Percentiles rank a stretch among this genome's conserved stretches.
phyloP scores from a whole-genome alignment of 2,329 filamentous ascomycete species.

The Trichoderma sp. region DNA sequence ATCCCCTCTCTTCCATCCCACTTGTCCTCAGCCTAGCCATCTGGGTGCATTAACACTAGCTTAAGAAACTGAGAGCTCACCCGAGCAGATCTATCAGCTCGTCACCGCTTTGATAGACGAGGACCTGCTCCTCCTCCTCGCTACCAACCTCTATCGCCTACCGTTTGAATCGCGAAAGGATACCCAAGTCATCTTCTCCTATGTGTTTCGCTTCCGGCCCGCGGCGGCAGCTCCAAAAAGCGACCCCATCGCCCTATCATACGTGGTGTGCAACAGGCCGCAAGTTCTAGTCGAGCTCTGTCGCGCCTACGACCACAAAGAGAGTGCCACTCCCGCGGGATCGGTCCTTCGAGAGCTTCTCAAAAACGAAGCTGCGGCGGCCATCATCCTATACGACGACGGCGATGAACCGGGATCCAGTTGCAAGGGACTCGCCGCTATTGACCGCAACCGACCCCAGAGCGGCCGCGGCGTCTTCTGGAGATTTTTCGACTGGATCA shows the following conservation, averaged over 20 bases:
- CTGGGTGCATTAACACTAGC: conserved; percentile 24
- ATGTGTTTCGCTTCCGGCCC: conserved; percentile 87
- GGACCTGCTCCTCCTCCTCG: conserved; percentile 83
- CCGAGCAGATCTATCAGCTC: conserved; percentile 84
- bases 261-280: conserved; percentile 82
- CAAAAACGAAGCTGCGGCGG: conserved; percentile 88
- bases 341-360: conserved; percentile 84
- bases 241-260: conserved; percentile 83
- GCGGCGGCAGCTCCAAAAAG: conserved; percentile 64
- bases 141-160: conserved; percentile 77
- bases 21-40: conserved; percentile 9
- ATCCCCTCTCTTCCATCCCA: neutral
- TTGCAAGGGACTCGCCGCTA: conserved; percentile 72
- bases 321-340: conserved; percentile 89
- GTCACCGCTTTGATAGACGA: conserved; percentile 84
- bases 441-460: conserved; percentile 74
- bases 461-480: conserved; percentile 88
- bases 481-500: conserved; percentile 97
- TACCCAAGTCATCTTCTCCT: conserved; percentile 92
- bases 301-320: conserved; percentile 83
- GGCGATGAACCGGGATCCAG: conserved; percentile 69
- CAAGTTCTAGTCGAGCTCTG: conserved; percentile 88
- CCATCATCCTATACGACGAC: conserved; percentile 91
- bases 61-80: conserved; percentile 78
- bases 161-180: conserved; percentile 97